Evolutionary conservation across 2,329 filamentous ascomycete genomes (phyloP).

Genomic region (Ceratocystis variospora): DNA sequence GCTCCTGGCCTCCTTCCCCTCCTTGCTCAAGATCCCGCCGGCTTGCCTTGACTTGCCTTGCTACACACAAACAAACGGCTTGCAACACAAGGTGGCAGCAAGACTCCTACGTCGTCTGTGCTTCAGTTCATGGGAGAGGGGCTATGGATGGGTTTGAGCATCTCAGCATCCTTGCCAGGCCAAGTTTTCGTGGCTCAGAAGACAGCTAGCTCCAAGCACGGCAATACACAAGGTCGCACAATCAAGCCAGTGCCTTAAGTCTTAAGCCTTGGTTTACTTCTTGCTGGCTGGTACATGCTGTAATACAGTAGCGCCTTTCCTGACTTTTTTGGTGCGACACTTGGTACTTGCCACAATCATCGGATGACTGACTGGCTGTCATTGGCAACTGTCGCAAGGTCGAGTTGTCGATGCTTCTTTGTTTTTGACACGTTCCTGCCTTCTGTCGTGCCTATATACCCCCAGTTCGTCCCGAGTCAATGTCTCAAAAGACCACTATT

Average conservation of each 20-base stretch:
- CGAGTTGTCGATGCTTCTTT: background rate
- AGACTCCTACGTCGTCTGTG: conserved; percentile 1
- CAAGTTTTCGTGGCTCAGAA: background rate
- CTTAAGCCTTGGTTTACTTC: no score
- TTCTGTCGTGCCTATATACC: background rate
- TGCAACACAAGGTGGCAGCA: conserved; percentile 1
- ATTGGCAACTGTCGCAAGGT: background rate
- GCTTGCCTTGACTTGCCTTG: background rate
- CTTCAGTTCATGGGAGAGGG: conserved; percentile 4
- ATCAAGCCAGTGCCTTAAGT: no score
- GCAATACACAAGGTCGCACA: no score
- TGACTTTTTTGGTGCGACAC: background rate
- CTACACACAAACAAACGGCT: background rate
- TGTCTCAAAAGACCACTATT: conserved; percentile 1
- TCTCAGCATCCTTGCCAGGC: background rate
- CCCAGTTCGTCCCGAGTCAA: conserved; percentile 3
- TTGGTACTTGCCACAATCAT: background rate
- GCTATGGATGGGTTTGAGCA: background rate
- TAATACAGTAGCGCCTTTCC: no score
- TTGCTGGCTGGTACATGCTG: no score
- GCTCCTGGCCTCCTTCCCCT: background rate
- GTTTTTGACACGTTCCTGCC: background rate
- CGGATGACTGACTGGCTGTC: background rate
- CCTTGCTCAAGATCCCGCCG: background rate
- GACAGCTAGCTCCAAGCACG: background rate